Percentiles rank a stretch among this genome's conserved stretches.
Evolutionary conservation across 352 stramenopile genomes (phyloP).

Genomic region (Albugo laibachii): DNA sequence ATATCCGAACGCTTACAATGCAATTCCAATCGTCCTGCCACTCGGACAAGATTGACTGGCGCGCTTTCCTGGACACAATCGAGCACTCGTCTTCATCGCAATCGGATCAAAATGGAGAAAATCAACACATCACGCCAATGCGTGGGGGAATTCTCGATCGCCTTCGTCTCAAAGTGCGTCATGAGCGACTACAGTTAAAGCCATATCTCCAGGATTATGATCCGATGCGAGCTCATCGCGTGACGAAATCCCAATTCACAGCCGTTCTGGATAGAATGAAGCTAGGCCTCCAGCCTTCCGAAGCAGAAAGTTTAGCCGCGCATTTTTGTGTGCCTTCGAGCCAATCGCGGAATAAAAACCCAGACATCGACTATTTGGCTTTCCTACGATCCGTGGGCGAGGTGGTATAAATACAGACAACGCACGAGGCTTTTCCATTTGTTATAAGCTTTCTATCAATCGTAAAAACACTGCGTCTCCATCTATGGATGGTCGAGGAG

Average conservation of each 20-base stretch:
- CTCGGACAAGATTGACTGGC: constrained; percentile 63
- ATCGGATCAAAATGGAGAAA: constrained; percentile 6
- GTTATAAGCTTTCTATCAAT: not conserved
- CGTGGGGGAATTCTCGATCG: constrained; percentile 18
- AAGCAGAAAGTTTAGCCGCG: constrained; percentile 27
- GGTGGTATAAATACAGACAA: not conserved
- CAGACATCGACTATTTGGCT: constrained; percentile 54
- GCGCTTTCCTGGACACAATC: constrained; percentile 35
- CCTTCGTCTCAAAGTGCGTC: constrained; percentile 31
- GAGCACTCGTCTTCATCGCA: constrained; percentile 8
- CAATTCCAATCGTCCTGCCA: constrained; percentile 38
- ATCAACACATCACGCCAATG: not conserved
- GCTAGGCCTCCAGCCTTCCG: constrained; percentile 19
- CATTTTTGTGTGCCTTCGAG: constrained; percentile 26
- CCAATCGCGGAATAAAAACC: constrained; percentile 22
- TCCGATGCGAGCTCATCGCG: constrained; percentile 41
- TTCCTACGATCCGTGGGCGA: constrained; percentile 51
- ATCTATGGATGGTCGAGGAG: too few species aligned
- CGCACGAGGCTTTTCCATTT: too few species aligned
- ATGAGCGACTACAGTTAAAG: constrained; percentile 64
- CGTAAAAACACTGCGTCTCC: not conserved
- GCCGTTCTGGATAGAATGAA: constrained; percentile 75
- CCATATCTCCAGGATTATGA: constrained; percentile 78
- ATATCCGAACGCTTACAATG: constrained; percentile 39
- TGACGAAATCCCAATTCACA: constrained; percentile 70